Evolutionary conservation across 257 asterid genomes (phyloP), one percentile per base, ranked within the genome.

Genomic region (Capsicum chinense): DNA sequence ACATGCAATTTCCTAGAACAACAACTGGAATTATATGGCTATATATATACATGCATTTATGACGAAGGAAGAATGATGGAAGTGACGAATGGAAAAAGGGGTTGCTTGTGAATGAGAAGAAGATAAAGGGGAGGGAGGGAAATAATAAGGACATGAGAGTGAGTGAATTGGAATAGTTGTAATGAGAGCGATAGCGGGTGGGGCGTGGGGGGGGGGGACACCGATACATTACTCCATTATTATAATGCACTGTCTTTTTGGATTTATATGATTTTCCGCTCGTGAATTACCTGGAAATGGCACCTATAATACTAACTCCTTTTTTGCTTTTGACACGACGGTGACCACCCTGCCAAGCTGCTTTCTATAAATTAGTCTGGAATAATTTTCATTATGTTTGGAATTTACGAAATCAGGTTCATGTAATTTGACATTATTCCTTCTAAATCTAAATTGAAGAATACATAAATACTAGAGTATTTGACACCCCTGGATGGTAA

Each of bases 211-310:
- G 5, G 76, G 26, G 48, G 78, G 81, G 82, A 14, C 82, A 78
- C 82, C 5, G 33, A 39, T 39, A 39, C 44, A 39, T 39, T 37
- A 7, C 33, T 26, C 33, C 63, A 76, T 78, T 78, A 54, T 21
- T 54, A 78, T 76, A 52, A 52, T 78, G 15, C 64, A 52, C 64
- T 78, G 63, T 78, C 82, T 78, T 78, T 78, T 78, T 78, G 64
- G 64, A 54, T 52, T n/a, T 78, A 54, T 78, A 64, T 15, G 10
- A n/a, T 14, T 14, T 26, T 78, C 48, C 4, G 3, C 66, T 78
- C 64, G 82, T 78, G 82, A 54, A n/a, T 4, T 33, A 78, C 50
- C 82, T 78, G 64, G 66, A 54, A 78, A 78, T 78, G 63, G 33
- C 64, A 56, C 64, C 5, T 54, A 78, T 2, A 2, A 9, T 8